Evolutionary conservation across 108 stramenopile species (phyloP), one percentile per base, ranked within the genome.

Genomic region (Skeletonema tropicum): DNA sequence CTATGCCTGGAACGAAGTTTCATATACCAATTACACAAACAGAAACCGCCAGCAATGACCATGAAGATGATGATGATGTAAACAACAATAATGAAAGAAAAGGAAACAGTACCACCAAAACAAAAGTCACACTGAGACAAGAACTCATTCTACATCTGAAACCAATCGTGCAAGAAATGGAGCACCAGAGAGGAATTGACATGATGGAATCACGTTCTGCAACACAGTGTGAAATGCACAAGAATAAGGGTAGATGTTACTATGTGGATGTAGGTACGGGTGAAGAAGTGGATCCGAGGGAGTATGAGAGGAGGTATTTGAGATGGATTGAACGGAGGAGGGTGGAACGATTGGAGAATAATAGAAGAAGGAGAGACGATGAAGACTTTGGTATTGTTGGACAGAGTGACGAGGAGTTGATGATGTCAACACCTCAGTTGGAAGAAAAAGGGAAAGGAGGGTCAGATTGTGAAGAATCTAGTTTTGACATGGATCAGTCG

Each of bases 161-260:
- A 35, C 73, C 80, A 6, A 74, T 80, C 25, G 80, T 74, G 2
- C 60, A 33, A 59, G 57, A 21, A 19, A 80, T 80, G 73, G 80
- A 80, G 57, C 17, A 64, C 19, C 67, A 41, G 14, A 80, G 70
- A 29, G 30, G 60, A 57, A 49, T 15, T 3, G 80, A 80, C 21
- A 35, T 38, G 29, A 48, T n/a, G 5, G 68, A 70, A 41, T 25
- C 68, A 31, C 35, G 17, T 13, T 3, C 14, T 3, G 59, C 33
- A 6, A 80, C 79, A 39, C 32, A 52, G 32, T 80, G 79, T 60
- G 62, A 60, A 30, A 72, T 69, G 41, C 65, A 66, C 35, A 80
- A 45, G 62, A 39, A 38, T 21, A 39, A 15, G 45, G 68, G 61
- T 3, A 55, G 55, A 29, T 69, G 60, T 64, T 29, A 55, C 19